These are phyloP conservation scores for Metrosideros polymorpha DNA, from an alignment of 441 rosid species.

Conservation along the genomic window DNA sequence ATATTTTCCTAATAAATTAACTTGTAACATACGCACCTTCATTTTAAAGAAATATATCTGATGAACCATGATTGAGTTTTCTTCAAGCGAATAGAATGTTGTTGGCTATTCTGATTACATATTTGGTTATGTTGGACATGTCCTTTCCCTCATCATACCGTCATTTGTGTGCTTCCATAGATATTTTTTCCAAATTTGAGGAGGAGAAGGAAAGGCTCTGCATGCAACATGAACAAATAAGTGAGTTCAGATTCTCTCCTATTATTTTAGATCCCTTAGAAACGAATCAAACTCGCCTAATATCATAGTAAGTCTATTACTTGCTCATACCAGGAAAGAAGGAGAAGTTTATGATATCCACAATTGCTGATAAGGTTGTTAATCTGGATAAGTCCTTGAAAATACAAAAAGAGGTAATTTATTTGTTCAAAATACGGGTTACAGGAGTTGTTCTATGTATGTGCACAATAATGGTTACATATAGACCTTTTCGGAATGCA, in stretches of 20 bases:
- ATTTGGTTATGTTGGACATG: background rate
- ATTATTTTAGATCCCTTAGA: background rate
- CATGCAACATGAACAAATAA: slow-evolving; percentile 61
- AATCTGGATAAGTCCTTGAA: slow-evolving; percentile 62
- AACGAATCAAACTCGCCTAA: background rate
- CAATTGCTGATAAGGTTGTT: slow-evolving; percentile 51
- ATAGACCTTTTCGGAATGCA: slow-evolving; percentile 14
- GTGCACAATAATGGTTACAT: background rate
- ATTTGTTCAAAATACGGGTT: background rate
- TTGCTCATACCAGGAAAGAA: slow-evolving; percentile 51
- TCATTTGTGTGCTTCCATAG: slow-evolving; percentile 22
- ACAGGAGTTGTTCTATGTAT: background rate
- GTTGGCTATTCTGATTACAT: background rate
- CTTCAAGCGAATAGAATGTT: background rate
- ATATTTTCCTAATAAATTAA: background rate
- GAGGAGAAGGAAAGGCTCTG: slow-evolving; percentile 75
- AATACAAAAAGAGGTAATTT: slow-evolving; percentile 53
- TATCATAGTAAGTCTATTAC: background rate
- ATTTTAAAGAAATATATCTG: background rate
- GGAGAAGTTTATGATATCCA: slow-evolving; percentile 57
- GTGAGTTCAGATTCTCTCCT: slow-evolving; percentile 27
- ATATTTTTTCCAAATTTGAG: slow-evolving; percentile 56
- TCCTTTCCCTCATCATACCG: background rate
- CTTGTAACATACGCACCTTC: background rate
- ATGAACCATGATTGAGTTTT: background rate